These are phyloP conservation scores for Aspergillus sp. DNA, from an alignment of 2,329 filamentous ascomycete species.

Conservation along the genomic window DNA sequence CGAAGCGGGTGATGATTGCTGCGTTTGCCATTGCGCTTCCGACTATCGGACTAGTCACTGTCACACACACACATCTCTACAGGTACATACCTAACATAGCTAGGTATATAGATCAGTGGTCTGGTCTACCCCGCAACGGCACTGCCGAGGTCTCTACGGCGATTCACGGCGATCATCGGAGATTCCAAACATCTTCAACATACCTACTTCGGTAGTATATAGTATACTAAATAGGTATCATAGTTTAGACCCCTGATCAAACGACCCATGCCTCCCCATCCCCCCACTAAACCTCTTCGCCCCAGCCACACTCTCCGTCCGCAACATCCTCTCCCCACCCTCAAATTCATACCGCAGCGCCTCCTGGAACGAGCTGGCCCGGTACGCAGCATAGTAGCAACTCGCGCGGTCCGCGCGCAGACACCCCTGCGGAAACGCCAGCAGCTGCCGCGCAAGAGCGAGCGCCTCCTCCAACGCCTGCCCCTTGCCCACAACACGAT, in stretches of 20 bases:
- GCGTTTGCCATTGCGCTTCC: background rate
- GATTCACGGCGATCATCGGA: no score
- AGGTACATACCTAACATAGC: no score
- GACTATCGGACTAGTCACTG: no score
- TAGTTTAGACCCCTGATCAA: constrained; percentile 44
- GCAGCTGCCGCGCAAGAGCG: constrained; percentile 47
- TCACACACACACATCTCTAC: no score
- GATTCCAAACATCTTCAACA: no score
- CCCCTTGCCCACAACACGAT: constrained; percentile 52
- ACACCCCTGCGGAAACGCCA: constrained; percentile 53
- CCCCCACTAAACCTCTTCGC: constrained; percentile 42
- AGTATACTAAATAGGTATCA: constrained; percentile 2
- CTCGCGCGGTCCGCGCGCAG: constrained; percentile 50
- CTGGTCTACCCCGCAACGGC: no score
- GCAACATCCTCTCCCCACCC: constrained; percentile 43
- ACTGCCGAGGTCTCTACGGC: no score
- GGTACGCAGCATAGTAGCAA: constrained; percentile 53
- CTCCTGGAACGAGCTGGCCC: constrained; percentile 50
- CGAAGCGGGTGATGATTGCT: constrained; percentile 15
- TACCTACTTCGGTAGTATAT: no score
- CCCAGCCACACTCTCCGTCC: constrained; percentile 43
- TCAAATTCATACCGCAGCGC: constrained; percentile 51
- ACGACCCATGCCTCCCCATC: constrained; percentile 41
- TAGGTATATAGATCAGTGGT: no score
- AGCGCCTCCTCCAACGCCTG: constrained; percentile 50